phyloP scores from a whole-genome alignment of 805 yeast species.

The Cyberlindnera xishuangbannaensis region DNA sequence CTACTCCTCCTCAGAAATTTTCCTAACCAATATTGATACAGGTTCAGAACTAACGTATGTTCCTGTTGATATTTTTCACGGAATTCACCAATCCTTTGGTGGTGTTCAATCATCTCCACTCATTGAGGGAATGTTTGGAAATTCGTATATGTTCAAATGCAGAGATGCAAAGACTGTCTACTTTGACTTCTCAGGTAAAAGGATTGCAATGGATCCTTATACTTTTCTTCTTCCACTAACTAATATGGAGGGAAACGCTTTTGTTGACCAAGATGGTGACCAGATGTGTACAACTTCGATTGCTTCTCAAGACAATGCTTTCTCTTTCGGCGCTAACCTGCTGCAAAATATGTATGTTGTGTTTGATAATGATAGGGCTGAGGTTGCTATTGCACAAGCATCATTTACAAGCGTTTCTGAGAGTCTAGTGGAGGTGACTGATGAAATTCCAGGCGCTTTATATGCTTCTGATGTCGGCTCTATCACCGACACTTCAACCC shows the following conservation, averaged over 20 bases:
- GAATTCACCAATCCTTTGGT: conserved; percentile 15
- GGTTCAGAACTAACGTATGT: conserved; percentile 14
- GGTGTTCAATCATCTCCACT: conserved; percentile 5
- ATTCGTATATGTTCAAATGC: conserved; percentile 30
- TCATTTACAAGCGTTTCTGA: conserved; percentile 3
- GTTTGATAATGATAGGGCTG: conserved; percentile 17
- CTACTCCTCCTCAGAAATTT: conserved; percentile 2
- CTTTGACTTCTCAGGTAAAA: conserved; percentile 16
- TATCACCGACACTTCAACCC: conserved; percentile 1
- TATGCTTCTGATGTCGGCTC: conserved; percentile 7
- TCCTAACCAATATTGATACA: conserved; percentile 11
- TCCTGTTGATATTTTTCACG: conserved; percentile 8
- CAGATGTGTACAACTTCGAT: conserved; percentile 13
- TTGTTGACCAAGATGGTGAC: conserved; percentile 13
- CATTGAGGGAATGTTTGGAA: conserved; percentile 31
- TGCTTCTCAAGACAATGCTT: neutral
- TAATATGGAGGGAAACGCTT: conserved; percentile 5
- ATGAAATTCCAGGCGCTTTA: conserved; percentile 15
- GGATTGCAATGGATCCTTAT: conserved; percentile 8
- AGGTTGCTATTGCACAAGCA: conserved; percentile 15
- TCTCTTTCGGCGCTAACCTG: conserved; percentile 13
- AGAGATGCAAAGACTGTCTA: conserved; percentile 10
- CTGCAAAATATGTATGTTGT: conserved; percentile 14
- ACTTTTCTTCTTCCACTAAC: conserved; percentile 9
- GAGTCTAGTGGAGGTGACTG: conserved; percentile 12